Base-by-base conservation (phyloP, 2,329 filamentous ascomycete genomes). In the Rhinocladiella similis region DNA sequence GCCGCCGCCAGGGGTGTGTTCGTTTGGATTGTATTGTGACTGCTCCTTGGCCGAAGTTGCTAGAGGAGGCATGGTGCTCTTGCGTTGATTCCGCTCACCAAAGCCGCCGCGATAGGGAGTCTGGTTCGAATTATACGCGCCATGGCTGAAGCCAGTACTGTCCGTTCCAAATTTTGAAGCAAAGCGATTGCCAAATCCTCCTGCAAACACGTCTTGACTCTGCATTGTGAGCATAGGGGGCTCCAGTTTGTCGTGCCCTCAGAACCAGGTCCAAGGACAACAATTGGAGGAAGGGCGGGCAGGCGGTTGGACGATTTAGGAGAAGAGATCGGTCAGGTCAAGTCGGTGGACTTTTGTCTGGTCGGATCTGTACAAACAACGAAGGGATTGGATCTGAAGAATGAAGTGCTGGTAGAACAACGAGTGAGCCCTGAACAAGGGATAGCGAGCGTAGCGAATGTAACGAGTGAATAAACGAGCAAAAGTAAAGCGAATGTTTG, bases 91-190 rank as follows among this genome's bases (percentile, higher is more conserved):
- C 68, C 92, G 86, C 72, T 96, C 91, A 63, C 87, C 88, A 70
- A 96, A 96, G 59, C 90, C 89, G 59, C 90, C 89, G 66, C 84
- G 83, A 65, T 91, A 81, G 19, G 79, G 77, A 56, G 80, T 77
- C 66, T 85, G 83, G 76, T 96, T 95, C 55, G 90, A 93, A 69
- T 87, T 87, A 76, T 95, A 97, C 57, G 92, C 91, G 63, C 90
- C 91, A 72, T 96, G 91, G 47, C 92, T 96, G 75, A 96, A 96
- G 63, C 91, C 91, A 47, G 90, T 94, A 67, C 92, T 88, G 70
- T 90, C 81, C 61, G 77, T 77, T 70, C 77, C 79, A 66, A 80
- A 85, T 74, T 84, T 90, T 63, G 88, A 89, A 49, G 57, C 52
- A 49, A 63, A 63, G 18, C 63, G 61, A 47, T 53, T 60, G 9